Conservation (phyloP, 148 eudicot genomes). For the Rhododendron simsii region DNA sequence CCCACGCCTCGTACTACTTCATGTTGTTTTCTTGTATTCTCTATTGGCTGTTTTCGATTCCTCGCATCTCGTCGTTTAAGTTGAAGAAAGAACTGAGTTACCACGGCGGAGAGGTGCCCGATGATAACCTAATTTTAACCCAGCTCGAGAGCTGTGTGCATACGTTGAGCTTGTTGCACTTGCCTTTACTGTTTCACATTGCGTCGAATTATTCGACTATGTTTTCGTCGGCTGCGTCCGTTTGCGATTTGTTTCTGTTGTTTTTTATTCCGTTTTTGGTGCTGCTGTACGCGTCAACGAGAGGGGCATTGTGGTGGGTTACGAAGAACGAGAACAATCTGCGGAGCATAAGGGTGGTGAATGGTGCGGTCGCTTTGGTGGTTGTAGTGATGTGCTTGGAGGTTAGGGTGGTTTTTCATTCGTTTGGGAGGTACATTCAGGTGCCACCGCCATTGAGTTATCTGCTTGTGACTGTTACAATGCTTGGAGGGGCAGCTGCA, state of each 20-base stretch:
- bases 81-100: slow-evolving; percentile 37
- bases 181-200: slow-evolving; percentile 67
- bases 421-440: slow-evolving; percentile 88
- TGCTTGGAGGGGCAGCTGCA: slow-evolving; percentile 94
- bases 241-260: slow-evolving; percentile 65
- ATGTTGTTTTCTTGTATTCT: slow-evolving; percentile 65
- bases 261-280: slow-evolving; percentile 82
- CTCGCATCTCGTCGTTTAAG: slow-evolving; percentile 73
- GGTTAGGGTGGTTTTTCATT: slow-evolving; percentile 82
- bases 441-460: slow-evolving; percentile 82
- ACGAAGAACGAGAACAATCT: slow-evolving; percentile 58
- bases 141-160: slow-evolving; percentile 82
- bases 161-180: slow-evolving; percentile 53
- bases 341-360: slow-evolving; percentile 55
- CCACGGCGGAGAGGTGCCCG: slow-evolving; percentile 72
- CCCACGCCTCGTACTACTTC: slow-evolving; percentile 64
- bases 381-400: slow-evolving; percentile 77
- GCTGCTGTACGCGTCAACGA: slow-evolving; percentile 74
- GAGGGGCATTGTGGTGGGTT: slow-evolving; percentile 91
- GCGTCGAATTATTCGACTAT: slow-evolving; percentile 58
- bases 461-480: slow-evolving; percentile 64
- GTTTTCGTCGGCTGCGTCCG: slow-evolving; percentile 54
- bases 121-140: slow-evolving; percentile 56
- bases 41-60: slow-evolving; percentile 83
- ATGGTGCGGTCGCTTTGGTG: slow-evolving; percentile 74